These are phyloP conservation scores for Xylariales sp. DNA, from an alignment of 2,329 filamentous ascomycete species.

Conservation along the genomic window DNA sequence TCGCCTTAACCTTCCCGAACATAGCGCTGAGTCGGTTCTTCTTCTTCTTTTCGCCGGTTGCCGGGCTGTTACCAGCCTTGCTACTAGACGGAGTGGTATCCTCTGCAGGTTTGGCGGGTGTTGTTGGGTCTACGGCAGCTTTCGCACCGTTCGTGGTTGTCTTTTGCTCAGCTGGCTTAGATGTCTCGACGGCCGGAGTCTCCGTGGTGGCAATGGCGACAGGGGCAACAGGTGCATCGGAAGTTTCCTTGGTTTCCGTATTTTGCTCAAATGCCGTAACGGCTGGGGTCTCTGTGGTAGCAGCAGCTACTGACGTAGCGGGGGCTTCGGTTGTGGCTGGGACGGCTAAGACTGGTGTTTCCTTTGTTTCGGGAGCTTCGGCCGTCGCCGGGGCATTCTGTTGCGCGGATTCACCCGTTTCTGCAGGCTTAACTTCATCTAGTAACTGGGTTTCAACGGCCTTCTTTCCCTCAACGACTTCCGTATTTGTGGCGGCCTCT, in stretches of 20 bases:
- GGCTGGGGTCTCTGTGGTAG: conserved; percentile 35
- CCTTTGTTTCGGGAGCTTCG: conserved; percentile 34
- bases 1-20: conserved; percentile 68
- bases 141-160: conserved; percentile 40
- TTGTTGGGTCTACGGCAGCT: conserved; percentile 37
- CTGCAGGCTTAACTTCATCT: conserved; percentile 54
- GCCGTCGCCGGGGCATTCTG: conserved; percentile 36
- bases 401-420: conserved; percentile 45
- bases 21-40: conserved; percentile 73
- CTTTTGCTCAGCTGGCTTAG: conserved; percentile 34
- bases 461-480: conserved; percentile 80
- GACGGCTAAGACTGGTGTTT: conserved; percentile 30
- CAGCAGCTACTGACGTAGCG: conserved; percentile 26
- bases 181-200: conserved; percentile 17
- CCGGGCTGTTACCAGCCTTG: conserved; percentile 50
- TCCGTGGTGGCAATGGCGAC: conserved; percentile 21
- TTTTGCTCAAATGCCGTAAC: conserved; percentile 8
- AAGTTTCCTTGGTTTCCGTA: conserved; percentile 1
- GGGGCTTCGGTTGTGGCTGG: conserved; percentile 33
- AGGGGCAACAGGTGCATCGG: conserved; percentile 8
- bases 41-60: conserved; percentile 69
- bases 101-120: conserved; percentile 42
- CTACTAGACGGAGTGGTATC: conserved; percentile 39
- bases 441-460: conserved; percentile 79
- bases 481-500: conserved; percentile 76